Evolutionary conservation across 129 eudicot species (phyloP), one percentile per base, ranked within the genome.

Genomic region (carrot (Daucus carota)): DNA sequence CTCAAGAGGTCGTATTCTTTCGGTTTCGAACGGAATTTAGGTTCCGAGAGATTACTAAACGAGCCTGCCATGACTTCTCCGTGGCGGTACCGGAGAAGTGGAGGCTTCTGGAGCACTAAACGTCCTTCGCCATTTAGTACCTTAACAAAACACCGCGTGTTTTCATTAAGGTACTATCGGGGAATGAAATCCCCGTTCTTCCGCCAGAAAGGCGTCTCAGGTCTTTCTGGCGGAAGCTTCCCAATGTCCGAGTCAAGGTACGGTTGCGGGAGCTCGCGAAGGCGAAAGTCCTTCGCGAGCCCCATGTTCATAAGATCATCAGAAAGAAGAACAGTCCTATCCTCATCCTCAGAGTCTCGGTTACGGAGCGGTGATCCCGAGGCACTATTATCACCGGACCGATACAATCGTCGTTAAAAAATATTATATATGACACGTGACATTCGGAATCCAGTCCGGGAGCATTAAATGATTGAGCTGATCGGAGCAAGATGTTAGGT

Each of bases 311-410:
- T 24, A 6, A 70, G 74, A 40, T 70, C 74, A n/a, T 70, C 74
- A 1, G 87, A 40, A 13, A 45, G 82, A 3, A 75, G 48, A 3
- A 50, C 28, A 77, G 66, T 45, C 77, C 7, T 77, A 42, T 87
- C 87, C 68, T 93, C 97, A 0, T 41, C 74, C 0, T 70, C 74
- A 20, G 87, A 97, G 31, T 91, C 96, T 73, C 80, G 98, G 80
- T 85, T 89, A 76, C 80, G 96, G 81, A 87, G 97, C 70, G 99
- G 97, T 46, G 97, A 95, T 85, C 99, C 99, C 16, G 97, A 95
- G 81, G 97, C 99, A 47, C 67, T 95, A 29, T 80, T 95, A 41
- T 95, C 99, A 32, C 99, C 99, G 85, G 97, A 95, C 77, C 81
- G 98, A 66, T 89, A 73, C 48, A 84, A 77, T 83, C 83, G 90